Evolutionary conservation across 345 rosid genomes (phyloP).

Genomic region (Noccaea bulbosa): DNA sequence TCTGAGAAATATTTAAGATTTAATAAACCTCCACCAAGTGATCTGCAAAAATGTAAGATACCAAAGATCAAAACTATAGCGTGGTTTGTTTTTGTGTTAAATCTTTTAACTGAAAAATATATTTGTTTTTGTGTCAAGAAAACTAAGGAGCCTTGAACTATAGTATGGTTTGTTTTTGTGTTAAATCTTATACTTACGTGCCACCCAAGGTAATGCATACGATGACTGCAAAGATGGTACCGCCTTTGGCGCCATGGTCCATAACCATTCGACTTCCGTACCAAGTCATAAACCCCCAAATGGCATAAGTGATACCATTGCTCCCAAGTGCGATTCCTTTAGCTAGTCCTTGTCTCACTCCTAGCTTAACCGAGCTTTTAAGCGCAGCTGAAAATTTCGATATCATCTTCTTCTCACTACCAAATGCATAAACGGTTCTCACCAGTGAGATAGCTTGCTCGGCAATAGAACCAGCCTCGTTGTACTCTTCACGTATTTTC

Average conservation of each 20-base stretch:
- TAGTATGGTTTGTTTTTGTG: conserved; percentile 53
- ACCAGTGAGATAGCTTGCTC: conserved; percentile 88
- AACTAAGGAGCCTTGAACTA: too few relatives aligned
- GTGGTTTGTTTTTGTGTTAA: conserved; percentile 42
- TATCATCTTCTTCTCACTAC: conserved; percentile 80
- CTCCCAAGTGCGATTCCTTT: conserved; percentile 90
- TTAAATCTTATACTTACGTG: conserved; percentile 63
- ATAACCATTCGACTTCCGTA: conserved; percentile 92
- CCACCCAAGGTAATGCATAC: conserved; percentile 83
- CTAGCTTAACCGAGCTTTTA: conserved; percentile 80
- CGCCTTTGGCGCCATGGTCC: conserved; percentile 83
- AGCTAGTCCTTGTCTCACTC: conserved; percentile 87
- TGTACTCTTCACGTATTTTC: conserved; percentile 85
- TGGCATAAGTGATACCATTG: conserved; percentile 85
- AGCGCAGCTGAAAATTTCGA: conserved; percentile 77
- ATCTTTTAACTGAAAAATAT: too few relatives aligned
- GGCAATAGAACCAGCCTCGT: conserved; percentile 80
- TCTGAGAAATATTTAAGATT: conserved; percentile 74
- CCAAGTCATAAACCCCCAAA: conserved; percentile 95
- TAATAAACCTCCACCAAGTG: conserved; percentile 64
- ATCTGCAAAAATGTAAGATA: conserved; percentile 66
- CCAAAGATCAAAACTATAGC: conserved; percentile 63
- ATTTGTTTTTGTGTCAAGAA: too few relatives aligned
- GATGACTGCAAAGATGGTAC: conserved; percentile 75
- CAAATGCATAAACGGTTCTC: conserved; percentile 79